These are phyloP conservation scores for Larix kaempferi DNA, from an alignment of 75 land plant species.

Conservation along the genomic window DNA sequence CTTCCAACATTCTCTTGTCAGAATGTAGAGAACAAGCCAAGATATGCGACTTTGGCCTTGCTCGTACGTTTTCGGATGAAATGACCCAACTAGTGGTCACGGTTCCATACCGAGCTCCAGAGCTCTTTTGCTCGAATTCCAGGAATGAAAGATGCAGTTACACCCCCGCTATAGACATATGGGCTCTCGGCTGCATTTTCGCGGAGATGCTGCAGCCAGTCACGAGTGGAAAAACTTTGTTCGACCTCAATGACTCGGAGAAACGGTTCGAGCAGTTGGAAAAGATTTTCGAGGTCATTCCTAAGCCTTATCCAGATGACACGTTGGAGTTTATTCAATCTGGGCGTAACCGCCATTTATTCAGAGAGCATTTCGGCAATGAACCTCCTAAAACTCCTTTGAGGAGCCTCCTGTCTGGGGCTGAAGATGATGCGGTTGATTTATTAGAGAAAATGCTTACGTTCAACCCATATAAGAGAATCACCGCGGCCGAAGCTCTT, in stretches of 20 bases:
- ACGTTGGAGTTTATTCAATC: no score
- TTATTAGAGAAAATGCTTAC: conserved; percentile 28
- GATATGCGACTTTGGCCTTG: conserved; percentile 32
- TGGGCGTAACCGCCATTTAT: no score
- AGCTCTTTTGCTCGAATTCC: no score
- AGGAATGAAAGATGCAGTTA: conserved; percentile 10
- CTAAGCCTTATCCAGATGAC: no score
- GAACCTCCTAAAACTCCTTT: no score
- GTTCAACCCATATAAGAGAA: conserved; percentile 23
- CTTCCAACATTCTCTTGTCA: conserved; percentile 25
- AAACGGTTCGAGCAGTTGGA: no score
- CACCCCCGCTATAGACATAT: conserved; percentile 25
- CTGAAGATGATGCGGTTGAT: conserved; percentile 12
- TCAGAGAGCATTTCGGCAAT: no score
- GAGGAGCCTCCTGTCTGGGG: no score
- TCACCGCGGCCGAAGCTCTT: conserved; percentile 23
- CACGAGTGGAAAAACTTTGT: conserved; percentile 21
- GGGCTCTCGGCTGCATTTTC: conserved; percentile 35
- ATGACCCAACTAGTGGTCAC: no score
- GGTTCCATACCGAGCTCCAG: no score
- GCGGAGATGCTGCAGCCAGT: conserved; percentile 24
- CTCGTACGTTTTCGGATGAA: not conserved
- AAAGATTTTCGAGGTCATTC: no score
- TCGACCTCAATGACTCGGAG: not conserved
- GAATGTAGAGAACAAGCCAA: conserved; percentile 20